Evolutionary conservation across 2,329 filamentous ascomycete species (phyloP).

Genomic region (Cladorrhinum sp.): DNA sequence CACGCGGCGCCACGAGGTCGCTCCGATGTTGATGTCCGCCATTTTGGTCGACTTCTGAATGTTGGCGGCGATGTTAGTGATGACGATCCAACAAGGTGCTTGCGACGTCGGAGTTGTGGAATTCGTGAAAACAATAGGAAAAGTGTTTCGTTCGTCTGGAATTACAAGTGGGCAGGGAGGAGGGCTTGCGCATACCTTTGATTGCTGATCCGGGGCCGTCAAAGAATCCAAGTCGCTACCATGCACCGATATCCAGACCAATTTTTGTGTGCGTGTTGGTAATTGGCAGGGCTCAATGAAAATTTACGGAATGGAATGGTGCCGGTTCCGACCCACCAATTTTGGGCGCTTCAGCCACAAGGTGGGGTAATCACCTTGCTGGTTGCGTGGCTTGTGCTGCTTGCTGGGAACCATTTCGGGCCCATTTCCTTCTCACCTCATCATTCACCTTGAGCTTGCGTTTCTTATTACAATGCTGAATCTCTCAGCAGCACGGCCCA

Average conservation of each 20-base stretch:
- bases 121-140: conserved; percentile 17
- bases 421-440: neutral
- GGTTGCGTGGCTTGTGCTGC: conserved; percentile 9
- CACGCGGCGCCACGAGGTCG: conserved; percentile 89
- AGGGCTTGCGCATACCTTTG: conserved; percentile 27
- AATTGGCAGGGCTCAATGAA: conserved; percentile 31
- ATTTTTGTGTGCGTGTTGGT: conserved; percentile 30
- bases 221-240: conserved; percentile 30
- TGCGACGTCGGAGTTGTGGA: conserved; percentile 15
- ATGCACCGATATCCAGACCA: conserved; percentile 29
- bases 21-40: conserved; percentile 78
- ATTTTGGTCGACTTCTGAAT: conserved; percentile 48
- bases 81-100: conserved; percentile 11
- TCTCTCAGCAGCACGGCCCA: too few relatives aligned
- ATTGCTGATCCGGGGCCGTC: conserved; percentile 28
- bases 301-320: conserved; percentile 28
- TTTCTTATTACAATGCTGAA: too few relatives aligned
- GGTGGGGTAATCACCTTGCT: conserved; percentile 8
- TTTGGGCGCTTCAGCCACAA: conserved; percentile 19
- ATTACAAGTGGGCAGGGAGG: conserved; percentile 17
- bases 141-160: conserved; percentile 12
- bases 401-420: neutral
- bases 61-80: conserved; percentile 51
- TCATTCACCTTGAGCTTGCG: neutral
- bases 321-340: conserved; percentile 24